A percentile compares a stretch with the other conserved stretches of the same genome.
Conservation (phyloP, 441 rosid genomes). For the Manihot esculenta region DNA sequence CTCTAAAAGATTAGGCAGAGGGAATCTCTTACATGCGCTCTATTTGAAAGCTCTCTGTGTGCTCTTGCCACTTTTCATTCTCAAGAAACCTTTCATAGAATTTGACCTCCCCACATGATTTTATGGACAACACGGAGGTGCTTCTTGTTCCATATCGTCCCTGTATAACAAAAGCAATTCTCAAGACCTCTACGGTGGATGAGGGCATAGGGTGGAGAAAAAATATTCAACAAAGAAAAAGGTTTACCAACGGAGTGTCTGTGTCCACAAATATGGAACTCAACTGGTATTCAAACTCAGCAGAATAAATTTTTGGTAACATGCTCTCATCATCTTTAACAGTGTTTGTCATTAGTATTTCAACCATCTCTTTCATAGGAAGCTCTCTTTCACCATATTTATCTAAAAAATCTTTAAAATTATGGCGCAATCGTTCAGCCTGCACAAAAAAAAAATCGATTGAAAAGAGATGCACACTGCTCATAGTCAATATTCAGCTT, state of each 20-base stretch:
- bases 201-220: not conserved
- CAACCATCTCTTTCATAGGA: slow-evolving; percentile 50
- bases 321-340: slow-evolving; percentile 43
- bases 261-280: slow-evolving; percentile 67
- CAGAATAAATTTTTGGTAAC: slow-evolving; percentile 46
- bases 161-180: slow-evolving; percentile 26
- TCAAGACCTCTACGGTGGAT: not conserved
- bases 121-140: slow-evolving; percentile 51
- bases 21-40: not conserved
- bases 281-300: slow-evolving; percentile 38
- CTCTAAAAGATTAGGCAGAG: not conserved
- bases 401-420: slow-evolving; percentile 40
- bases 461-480: no score
- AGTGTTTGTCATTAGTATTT: slow-evolving; percentile 54
- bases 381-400: slow-evolving; percentile 39
- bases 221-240: not conserved
- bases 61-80: slow-evolving; percentile 53
- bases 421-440: slow-evolving; percentile 52
- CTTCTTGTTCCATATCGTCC: slow-evolving; percentile 74
- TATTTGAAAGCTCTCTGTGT: slow-evolving; percentile 30
- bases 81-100: slow-evolving; percentile 58
- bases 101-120: slow-evolving; percentile 41
- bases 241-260: slow-evolving; percentile 34
- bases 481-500: not conserved
- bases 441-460: slow-evolving; percentile 15